Conservation (phyloP, 2,329 filamentous ascomycete genomes). For the Myriosclerotinia scirpicola region DNA sequence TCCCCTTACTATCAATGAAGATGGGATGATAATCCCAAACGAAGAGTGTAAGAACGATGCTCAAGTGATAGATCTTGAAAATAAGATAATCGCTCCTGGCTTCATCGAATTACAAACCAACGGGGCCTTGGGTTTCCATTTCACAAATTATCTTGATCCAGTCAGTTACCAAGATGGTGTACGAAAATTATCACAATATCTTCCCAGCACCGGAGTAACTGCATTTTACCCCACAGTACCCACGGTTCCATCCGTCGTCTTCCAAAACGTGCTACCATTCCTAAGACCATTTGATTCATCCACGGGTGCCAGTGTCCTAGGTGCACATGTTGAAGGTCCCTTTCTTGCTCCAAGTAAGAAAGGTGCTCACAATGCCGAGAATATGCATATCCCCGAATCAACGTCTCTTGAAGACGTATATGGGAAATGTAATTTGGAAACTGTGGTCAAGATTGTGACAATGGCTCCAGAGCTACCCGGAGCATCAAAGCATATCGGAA, state of each 20-base stretch:
- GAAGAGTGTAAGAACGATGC: conserved; percentile 28
- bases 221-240: conserved; percentile 56
- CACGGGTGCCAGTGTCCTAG: conserved; percentile 51
- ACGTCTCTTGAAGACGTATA: conserved; percentile 44
- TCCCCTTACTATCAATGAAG: conserved; percentile 31
- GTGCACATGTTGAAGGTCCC: conserved; percentile 57
- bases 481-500: conserved; percentile 45
- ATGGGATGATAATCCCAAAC: conserved; percentile 36
- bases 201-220: conserved; percentile 52
- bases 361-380: conserved; percentile 48
- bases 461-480: conserved; percentile 52
- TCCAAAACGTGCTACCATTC: conserved; percentile 47
- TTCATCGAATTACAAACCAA: conserved; percentile 58
- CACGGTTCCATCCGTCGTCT: conserved; percentile 49
- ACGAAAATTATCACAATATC: conserved; percentile 48
- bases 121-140: conserved; percentile 50
- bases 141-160: conserved; percentile 49
- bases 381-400: conserved; percentile 34
- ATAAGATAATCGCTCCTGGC: conserved; percentile 53
- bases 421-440: conserved; percentile 45
- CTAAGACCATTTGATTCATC: conserved; percentile 46
- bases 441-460: conserved; percentile 51
- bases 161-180: conserved; percentile 46
- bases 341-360: conserved; percentile 54
- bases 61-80: conserved; percentile 45